These are phyloP conservation scores for Furculomyces boomerangus DNA, from an alignment of 371 early-diverging fungal genomes.

Conservation along the genomic window DNA sequence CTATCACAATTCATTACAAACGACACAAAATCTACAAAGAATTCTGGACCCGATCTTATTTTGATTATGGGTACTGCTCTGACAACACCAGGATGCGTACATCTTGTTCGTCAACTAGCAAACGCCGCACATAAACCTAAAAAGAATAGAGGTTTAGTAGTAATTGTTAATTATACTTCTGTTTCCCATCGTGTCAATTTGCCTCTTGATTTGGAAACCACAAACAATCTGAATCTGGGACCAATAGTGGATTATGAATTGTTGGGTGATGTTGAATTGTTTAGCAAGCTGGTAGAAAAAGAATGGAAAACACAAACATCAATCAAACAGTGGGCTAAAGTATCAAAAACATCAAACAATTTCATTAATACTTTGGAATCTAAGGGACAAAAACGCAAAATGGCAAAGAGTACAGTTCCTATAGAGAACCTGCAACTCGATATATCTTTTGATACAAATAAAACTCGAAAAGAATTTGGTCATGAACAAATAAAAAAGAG, in stretches of 20 bases:
- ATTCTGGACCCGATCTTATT: constrained; percentile 53
- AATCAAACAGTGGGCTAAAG: constrained; percentile 13
- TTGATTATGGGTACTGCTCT: constrained; percentile 97
- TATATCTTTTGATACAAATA: no score
- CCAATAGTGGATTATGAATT: constrained; percentile 75
- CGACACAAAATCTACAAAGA: constrained; percentile 5
- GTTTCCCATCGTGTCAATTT: background rate
- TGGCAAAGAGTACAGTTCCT: no score
- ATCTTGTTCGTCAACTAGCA: constrained; percentile 76
- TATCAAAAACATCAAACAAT: background rate
- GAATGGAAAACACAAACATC: constrained; percentile 16
- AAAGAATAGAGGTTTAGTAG: background rate
- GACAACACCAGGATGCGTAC: constrained; percentile 83
- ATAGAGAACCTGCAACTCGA: no score
- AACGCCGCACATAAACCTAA: constrained; percentile 17
- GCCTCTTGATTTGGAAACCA: constrained; percentile 19
- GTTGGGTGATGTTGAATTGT: constrained; percentile 54
- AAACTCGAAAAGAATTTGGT: no score
- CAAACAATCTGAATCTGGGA: constrained; percentile 40
- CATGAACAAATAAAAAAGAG: no score
- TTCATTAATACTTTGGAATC: background rate
- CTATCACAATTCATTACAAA: constrained; percentile 40
- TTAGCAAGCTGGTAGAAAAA: constrained; percentile 15
- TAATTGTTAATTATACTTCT: constrained; percentile 5
- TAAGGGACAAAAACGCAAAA: background rate